phyloP scores from a whole-genome alignment of 805 yeast genomes.

The Suhomyces canberraensis region DNA sequence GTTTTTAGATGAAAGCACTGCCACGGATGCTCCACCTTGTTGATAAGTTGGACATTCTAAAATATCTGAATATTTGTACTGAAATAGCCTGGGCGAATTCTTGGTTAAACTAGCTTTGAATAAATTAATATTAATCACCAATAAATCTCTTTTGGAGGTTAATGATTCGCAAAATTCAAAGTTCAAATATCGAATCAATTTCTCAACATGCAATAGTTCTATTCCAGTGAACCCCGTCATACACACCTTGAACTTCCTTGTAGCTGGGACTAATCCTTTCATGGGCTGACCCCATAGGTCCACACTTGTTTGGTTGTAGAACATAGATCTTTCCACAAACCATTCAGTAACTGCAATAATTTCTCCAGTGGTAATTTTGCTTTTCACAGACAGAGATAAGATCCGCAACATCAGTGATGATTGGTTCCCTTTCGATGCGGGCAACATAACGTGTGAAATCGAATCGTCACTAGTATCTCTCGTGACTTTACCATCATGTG shows the following conservation, averaged over 20 bases:
- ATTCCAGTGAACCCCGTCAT: slow-evolving; percentile 77
- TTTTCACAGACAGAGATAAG: slow-evolving; percentile 22
- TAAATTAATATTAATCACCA: slow-evolving; percentile 51
- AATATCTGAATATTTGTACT: slow-evolving; percentile 30
- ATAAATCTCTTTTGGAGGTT: slow-evolving; percentile 49
- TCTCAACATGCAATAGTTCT: slow-evolving; percentile 66
- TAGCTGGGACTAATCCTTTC: slow-evolving; percentile 25
- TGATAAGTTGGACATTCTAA: slow-evolving; percentile 34
- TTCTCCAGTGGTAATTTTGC: slow-evolving; percentile 17
- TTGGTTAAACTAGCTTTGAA: slow-evolving; percentile 36
- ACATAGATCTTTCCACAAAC: slow-evolving; percentile 72
- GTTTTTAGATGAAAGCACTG: slow-evolving; percentile 44
- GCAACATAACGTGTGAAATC: slow-evolving; percentile 32
- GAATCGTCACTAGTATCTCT: slow-evolving; percentile 16
- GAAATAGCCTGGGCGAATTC: slow-evolving; percentile 43
- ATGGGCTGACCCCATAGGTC: slow-evolving; percentile 69
- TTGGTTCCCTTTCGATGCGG: slow-evolving; percentile 28
- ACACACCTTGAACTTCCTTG: slow-evolving; percentile 37
- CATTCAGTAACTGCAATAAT: slow-evolving; percentile 64
- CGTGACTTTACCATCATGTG: slow-evolving; percentile 43
- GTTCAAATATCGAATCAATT: slow-evolving; percentile 55
- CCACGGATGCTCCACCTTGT: slow-evolving; percentile 31
- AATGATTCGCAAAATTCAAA: slow-evolving; percentile 50
- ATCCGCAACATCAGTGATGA: slow-evolving; percentile 23
- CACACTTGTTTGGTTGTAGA: slow-evolving; percentile 41